Conservation (phyloP, 768 basidiomycete species). For the Hypholoma sublateritium region DNA sequence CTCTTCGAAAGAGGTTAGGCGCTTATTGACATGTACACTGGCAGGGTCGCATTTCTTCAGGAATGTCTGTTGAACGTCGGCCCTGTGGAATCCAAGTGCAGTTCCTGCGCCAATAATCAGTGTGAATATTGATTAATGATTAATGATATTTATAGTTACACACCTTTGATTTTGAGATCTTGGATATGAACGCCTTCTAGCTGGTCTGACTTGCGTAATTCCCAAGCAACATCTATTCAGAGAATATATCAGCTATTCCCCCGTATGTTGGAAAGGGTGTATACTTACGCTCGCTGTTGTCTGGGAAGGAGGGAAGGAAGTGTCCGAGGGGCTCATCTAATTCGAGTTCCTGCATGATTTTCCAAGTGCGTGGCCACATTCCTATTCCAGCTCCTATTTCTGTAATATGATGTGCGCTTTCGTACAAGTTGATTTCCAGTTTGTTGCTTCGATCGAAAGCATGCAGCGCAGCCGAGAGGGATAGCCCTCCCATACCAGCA, state of each 20-base stretch:
- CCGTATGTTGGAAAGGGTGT: background rate
- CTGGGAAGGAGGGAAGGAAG: constrained; percentile 13
- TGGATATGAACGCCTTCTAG: constrained; percentile 27
- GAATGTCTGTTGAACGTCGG: constrained; percentile 34
- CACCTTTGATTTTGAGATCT: constrained; percentile 24
- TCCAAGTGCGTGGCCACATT: constrained; percentile 39
- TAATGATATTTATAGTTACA: background rate
- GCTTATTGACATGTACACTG: constrained; percentile 33
- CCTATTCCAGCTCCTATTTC: constrained; percentile 21
- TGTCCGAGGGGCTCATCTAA: constrained; percentile 23
- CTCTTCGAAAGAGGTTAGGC: constrained; percentile 30
- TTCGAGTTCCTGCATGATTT: constrained; percentile 36
- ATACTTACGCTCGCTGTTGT: constrained; percentile 4
- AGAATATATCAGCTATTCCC: background rate
- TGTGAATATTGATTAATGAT: background rate
- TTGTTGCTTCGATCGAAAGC: background rate
- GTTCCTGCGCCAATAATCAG: constrained; percentile 21
- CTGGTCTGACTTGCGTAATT: constrained; percentile 34
- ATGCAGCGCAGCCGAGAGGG: background rate
- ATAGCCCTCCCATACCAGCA: background rate
- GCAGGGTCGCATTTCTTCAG: constrained; percentile 25
- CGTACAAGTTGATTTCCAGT: background rate
- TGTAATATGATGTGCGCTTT: background rate
- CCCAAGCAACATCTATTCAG: constrained; percentile 11
- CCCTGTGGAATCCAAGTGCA: constrained; percentile 31